A percentile compares a stretch with the other conserved stretches of the same genome.
Evolutionary conservation across 768 basidiomycete genomes (phyloP).

Genomic region (Auricularia heimuer): DNA sequence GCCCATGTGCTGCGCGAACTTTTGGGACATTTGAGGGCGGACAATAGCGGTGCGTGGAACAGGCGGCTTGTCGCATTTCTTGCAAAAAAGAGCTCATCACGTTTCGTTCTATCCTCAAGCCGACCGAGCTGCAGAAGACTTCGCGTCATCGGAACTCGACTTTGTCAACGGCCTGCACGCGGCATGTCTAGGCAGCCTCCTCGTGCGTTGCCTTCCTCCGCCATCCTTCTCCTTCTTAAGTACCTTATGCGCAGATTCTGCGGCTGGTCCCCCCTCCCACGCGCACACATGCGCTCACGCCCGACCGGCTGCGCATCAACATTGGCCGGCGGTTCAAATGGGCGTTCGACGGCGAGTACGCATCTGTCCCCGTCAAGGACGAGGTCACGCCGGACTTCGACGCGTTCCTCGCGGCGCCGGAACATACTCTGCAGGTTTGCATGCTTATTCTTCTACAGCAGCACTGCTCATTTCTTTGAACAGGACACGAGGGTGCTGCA

Average conservation of each 20-base stretch:
- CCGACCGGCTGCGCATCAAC: constrained; percentile 45
- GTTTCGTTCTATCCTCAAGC: constrained; percentile 29
- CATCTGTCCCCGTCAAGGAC: not conserved
- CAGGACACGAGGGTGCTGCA: not conserved
- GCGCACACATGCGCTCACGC: constrained; percentile 34
- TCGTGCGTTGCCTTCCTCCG: constrained; percentile 44
- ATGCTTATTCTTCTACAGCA: not conserved
- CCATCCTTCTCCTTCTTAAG: constrained; percentile 44
- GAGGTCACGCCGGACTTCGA: not conserved
- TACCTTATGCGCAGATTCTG: constrained; percentile 11
- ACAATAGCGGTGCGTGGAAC: not conserved
- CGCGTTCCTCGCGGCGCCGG: not conserved
- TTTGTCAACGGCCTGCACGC: constrained; percentile 29
- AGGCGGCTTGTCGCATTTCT: not conserved
- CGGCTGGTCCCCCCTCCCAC: constrained; percentile 36
- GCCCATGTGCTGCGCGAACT: constrained; percentile 4
- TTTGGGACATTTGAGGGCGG: not conserved
- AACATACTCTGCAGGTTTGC: not conserved
- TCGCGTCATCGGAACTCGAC: not conserved
- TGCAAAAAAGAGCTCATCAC: constrained; percentile 6
- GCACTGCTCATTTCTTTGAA: not conserved
- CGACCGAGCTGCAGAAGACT: constrained; percentile 25
- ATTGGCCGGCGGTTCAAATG: constrained; percentile 68
- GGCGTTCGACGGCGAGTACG: constrained; percentile 56
- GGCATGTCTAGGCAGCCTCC: constrained; percentile 43